These are phyloP conservation scores for Scenedesmus sp. DNA, from an alignment of 163 green algal species.

Conservation along the genomic window DNA sequence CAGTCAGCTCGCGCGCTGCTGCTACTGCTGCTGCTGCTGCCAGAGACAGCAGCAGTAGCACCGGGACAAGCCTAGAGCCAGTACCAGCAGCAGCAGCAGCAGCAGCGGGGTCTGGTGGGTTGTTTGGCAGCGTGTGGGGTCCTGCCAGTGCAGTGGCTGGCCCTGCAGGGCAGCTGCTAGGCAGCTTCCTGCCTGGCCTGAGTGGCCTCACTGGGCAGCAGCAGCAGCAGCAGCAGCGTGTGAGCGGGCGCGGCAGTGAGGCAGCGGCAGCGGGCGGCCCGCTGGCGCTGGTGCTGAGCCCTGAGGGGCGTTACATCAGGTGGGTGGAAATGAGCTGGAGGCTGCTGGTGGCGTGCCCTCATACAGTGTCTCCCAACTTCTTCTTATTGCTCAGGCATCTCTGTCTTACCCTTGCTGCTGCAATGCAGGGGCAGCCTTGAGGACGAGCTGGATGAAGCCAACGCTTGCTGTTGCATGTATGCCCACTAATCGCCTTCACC, in stretches of 20 bases:
- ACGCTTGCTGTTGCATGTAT: too few species aligned
- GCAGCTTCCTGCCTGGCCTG: not conserved
- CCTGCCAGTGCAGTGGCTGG: not conserved
- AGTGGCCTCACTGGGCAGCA: not conserved
- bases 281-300: slow-evolving; percentile 78
- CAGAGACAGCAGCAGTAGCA: not conserved
- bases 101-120: not conserved
- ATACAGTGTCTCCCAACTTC: too few species aligned
- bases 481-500: too few species aligned
- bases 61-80: not conserved
- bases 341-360: not conserved
- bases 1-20: not conserved
- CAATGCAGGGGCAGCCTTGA: too few species aligned
- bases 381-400: too few species aligned
- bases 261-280: slow-evolving; percentile 57
- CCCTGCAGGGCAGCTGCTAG: not conserved
- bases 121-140: not conserved
- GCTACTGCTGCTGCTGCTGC: not conserved
- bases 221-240: slow-evolving; percentile 4
- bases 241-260: slow-evolving; percentile 37
- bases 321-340: not conserved
- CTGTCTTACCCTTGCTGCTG: too few species aligned
- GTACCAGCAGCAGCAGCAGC: slow-evolving; percentile 8
- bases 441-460: too few species aligned
- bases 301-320: slow-evolving; percentile 77